A percentile compares a stretch with the other conserved stretches of the same genome.
Conservation (phyloP, 2,329 filamentous ascomycete species). For the Macroventuria anomochaeta region DNA sequence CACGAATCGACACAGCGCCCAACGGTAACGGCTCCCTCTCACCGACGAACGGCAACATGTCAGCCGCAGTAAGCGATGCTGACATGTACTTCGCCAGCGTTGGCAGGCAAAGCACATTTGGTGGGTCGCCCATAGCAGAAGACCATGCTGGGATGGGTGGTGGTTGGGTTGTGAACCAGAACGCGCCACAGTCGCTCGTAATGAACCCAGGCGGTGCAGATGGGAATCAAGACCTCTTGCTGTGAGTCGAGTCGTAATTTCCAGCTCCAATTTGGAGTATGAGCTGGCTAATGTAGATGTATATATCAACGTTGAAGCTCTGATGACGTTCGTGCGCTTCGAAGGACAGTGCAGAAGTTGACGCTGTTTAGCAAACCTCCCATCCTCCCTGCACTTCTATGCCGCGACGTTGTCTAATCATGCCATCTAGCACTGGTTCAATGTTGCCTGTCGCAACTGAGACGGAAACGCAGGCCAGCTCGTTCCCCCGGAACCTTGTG, state of each 20-base stretch:
- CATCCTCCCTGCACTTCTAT: too few species aligned
- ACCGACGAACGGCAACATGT: conserved; percentile 57
- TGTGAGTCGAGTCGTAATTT: too few species aligned
- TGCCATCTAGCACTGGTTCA: too few species aligned
- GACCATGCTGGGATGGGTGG: conserved; percentile 38
- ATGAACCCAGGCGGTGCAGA: conserved; percentile 38
- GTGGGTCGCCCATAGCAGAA: conserved; percentile 41
- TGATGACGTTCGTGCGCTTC: too few species aligned
- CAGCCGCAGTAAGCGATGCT: conserved; percentile 79
- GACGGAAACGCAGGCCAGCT: too few species aligned
- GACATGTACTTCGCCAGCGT: conserved; percentile 84
- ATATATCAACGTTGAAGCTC: background rate
- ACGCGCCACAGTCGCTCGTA: conserved; percentile 40
- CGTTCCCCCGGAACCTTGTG: too few species aligned
- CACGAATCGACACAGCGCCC: conserved; percentile 34
- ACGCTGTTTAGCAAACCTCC: too few species aligned
- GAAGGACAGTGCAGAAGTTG: too few species aligned
- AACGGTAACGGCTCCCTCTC: conserved; percentile 35
- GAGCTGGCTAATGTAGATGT: background rate
- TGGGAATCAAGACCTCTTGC: conserved; percentile 41
- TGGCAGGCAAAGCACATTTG: conserved; percentile 46
- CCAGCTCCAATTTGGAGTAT: background rate
- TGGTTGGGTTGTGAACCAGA: conserved; percentile 48
- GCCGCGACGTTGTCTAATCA: too few species aligned
- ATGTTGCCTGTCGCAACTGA: too few species aligned